Evolutionary conservation across 345 rosid species (phyloP).

Genomic region (Erucastrum elatum): DNA sequence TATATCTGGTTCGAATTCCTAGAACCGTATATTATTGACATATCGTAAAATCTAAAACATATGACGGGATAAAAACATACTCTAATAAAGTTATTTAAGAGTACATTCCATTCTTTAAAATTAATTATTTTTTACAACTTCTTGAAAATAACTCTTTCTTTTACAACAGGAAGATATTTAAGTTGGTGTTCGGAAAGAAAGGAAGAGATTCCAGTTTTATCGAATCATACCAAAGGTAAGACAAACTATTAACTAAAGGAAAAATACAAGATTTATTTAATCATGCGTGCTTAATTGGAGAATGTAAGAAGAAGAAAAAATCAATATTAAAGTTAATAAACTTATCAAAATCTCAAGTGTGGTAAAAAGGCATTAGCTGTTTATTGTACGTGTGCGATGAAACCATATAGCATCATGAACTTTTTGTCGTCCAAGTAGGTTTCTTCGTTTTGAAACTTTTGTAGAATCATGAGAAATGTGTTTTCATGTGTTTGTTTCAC

Average conservation of each 20-base stretch:
- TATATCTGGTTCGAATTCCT: conserved; percentile 32
- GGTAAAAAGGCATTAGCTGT: background rate
- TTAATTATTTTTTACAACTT: no score
- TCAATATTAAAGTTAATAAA: background rate
- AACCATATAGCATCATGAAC: background rate
- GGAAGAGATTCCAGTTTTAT: background rate
- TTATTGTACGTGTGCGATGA: background rate
- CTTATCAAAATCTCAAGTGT: background rate
- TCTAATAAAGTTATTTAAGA: conserved; percentile 1
- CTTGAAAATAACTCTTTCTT: background rate
- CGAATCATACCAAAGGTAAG: background rate
- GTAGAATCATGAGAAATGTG: background rate
- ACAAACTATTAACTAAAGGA: background rate
- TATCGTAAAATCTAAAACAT: conserved; percentile 19
- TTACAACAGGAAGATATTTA: background rate
- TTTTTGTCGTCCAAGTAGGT: background rate
- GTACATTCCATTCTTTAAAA: background rate
- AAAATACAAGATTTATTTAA: background rate
- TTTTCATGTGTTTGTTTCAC: background rate
- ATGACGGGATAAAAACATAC: conserved; percentile 4
- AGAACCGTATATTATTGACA: conserved; percentile 20
- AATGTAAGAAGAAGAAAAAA: background rate
- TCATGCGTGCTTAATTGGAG: conserved; percentile 1
- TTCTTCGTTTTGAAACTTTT: background rate
- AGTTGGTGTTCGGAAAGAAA: background rate